Evolutionary conservation across 1,284 basidiomycete species (phyloP).

Genomic region (Vanrija sp.): DNA sequence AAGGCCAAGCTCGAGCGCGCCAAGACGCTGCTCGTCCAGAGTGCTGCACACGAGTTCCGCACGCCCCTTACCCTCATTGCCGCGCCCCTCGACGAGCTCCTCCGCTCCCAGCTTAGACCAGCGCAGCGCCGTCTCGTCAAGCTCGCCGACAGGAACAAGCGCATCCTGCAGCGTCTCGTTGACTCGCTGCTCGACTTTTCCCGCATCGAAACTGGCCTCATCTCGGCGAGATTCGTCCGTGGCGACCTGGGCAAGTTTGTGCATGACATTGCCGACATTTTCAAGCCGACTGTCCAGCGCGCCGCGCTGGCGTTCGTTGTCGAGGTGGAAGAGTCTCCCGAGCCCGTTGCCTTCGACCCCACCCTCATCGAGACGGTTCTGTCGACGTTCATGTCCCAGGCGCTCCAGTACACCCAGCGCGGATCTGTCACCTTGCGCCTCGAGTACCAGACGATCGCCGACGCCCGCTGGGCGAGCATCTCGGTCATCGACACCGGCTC

Average conservation of each 20-base stretch:
- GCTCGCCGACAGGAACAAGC: conserved; percentile 37
- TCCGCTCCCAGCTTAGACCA: conserved; percentile 5
- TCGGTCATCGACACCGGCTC: conserved; percentile 39
- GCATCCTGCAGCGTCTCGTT: conserved; percentile 34
- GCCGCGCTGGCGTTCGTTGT: background rate
- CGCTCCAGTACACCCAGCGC: conserved; percentile 25
- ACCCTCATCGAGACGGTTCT: conserved; percentile 45
- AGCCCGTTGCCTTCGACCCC: conserved; percentile 34
- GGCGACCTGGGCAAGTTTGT: conserved; percentile 40
- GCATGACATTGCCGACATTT: conserved; percentile 43
- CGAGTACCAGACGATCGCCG: conserved; percentile 13
- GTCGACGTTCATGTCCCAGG: conserved; percentile 37
- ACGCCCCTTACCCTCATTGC: conserved; percentile 35
- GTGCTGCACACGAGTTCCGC: conserved; percentile 45
- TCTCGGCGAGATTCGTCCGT: conserved; percentile 42
- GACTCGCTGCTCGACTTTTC: conserved; percentile 43
- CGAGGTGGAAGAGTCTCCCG: conserved; percentile 22
- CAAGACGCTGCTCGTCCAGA: conserved; percentile 40
- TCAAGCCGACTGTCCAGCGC: conserved; percentile 36
- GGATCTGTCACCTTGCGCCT: conserved; percentile 21
- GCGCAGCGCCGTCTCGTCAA: conserved; percentile 24
- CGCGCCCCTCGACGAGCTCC: conserved; percentile 32
- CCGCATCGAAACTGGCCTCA: conserved; percentile 38
- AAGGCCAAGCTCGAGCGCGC: conserved; percentile 46
- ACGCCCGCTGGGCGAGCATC: conserved; percentile 20